These are phyloP conservation scores for Diaporthe eres DNA, from an alignment of 2,329 filamentous ascomycete genomes.

Conservation along the genomic window DNA sequence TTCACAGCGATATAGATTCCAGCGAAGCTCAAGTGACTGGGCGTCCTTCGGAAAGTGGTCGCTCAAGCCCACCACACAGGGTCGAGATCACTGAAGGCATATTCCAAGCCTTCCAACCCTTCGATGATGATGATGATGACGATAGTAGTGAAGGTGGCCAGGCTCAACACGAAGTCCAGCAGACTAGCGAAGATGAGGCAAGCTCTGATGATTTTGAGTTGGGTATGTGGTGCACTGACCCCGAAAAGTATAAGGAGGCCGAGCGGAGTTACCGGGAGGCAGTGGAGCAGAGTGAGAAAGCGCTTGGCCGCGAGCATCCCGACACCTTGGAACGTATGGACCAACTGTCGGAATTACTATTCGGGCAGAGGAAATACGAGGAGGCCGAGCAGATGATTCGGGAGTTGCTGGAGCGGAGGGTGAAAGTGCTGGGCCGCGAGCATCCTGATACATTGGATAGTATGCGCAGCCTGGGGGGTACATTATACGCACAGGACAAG, in stretches of 20 bases:
- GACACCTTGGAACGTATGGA: neutral
- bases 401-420: neutral
- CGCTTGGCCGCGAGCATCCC: neutral
- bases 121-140: neutral
- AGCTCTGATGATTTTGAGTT: neutral
- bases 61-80: neutral
- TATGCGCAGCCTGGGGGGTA: neutral
- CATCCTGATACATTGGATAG: neutral
- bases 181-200: neutral
- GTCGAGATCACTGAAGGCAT: neutral
- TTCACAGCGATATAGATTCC: neutral
- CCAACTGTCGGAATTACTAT: fast-evolving
- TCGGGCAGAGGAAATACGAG: neutral
- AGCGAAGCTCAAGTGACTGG: neutral
- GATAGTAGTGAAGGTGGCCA: neutral
- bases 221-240: neutral
- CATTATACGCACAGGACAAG: neutral
- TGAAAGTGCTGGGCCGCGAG: neutral
- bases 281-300: neutral
- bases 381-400: neutral
- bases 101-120: neutral
- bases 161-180: neutral
- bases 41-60: neutral
- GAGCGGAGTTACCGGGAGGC: neutral
- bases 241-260: neutral